Evolutionary conservation across 371 early-diverging fungal genomes (phyloP), one percentile per base, ranked within the genome.

Genomic region (Caulochytrium protostelioides): DNA sequence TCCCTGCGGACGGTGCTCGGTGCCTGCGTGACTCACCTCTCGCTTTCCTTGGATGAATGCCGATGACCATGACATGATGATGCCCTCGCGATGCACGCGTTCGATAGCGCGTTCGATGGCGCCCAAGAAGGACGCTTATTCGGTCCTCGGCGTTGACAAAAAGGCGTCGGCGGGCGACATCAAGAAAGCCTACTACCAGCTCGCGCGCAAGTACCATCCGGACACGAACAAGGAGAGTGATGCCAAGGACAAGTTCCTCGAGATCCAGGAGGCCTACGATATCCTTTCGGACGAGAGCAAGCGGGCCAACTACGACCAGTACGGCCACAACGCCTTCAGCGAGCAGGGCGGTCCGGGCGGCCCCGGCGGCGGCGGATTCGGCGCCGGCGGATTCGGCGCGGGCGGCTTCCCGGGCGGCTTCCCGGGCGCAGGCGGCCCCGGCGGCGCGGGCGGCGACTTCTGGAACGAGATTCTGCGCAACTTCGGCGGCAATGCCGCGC

Each of bases 241-340:
- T 4, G 83, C 89, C 8, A 80, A 86, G 39, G 91, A 89, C 52
- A 82, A 83, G 63, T 92, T 92, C 57, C 65, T 86, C 6, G 76
- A 92, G 55, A 79, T 92, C 42, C 89, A 92, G 53, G 78, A 83
- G 42, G 91, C 94, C 0, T 92, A 92, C 43, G 89, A 89, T 59
- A 79, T 84, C 38, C 50, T 91, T 12, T 80, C 82, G 0, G 91
- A 92, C 43, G 82, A 80, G 22, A 56, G 70, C 45, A 92, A 90
- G 58, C 70, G 83, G 30, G 68, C 76, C 6, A 65, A 73, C 20
- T 92, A 83, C 41, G 92, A 92, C 57, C 77, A 79, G 52, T 84
- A 76, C 56, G 92, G 92, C 1, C 71, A 75, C 38, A 49, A 13
- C 42, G 47, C 2, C 49, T 55, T 22, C 28, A 32, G 41, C 30